Percentiles rank a stretch among this genome's conserved stretches.
Conservation (phyloP, 352 stramenopile genomes). For the Bremia lactucae region DNA sequence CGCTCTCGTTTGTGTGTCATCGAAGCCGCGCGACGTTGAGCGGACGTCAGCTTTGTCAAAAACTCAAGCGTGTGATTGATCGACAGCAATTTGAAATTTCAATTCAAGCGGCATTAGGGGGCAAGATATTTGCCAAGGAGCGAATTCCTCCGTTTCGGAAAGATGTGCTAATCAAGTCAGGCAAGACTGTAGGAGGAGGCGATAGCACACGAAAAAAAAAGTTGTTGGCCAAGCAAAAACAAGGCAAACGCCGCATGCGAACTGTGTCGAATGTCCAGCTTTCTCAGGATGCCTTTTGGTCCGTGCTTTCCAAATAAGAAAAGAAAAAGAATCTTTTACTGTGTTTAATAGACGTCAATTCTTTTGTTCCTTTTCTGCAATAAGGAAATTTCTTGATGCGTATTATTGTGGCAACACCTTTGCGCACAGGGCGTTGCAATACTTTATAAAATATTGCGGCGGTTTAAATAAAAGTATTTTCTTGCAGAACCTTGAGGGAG, state of each 20-base stretch:
- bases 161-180: constrained; percentile 90
- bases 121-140: constrained; percentile 95
- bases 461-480: too few relatives aligned
- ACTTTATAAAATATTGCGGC: too few relatives aligned
- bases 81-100: constrained; percentile 98
- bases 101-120: constrained; percentile 94
- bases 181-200: constrained; percentile 93
- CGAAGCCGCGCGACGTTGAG: constrained; percentile 61
- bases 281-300: constrained; percentile 97
- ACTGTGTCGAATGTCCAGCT: constrained; percentile 93
- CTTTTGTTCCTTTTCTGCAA: too few relatives aligned
- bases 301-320: constrained; percentile 88
- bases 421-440: too few relatives aligned
- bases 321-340: too few relatives aligned
- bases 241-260: constrained; percentile 97
- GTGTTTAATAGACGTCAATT: too few relatives aligned
- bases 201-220: constrained; percentile 98
- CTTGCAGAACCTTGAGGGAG: too few relatives aligned
- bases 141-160: constrained; percentile 95
- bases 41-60: constrained; percentile 87
- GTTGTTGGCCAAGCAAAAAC: constrained; percentile 98
- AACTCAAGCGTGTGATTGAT: constrained; percentile 93
- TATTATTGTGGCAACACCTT: too few relatives aligned
- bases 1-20: constrained; percentile 96
- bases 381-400: too few relatives aligned